phyloP scores from a whole-genome alignment of 768 basidiomycete species.

The Cystobasidium ongulense region DNA sequence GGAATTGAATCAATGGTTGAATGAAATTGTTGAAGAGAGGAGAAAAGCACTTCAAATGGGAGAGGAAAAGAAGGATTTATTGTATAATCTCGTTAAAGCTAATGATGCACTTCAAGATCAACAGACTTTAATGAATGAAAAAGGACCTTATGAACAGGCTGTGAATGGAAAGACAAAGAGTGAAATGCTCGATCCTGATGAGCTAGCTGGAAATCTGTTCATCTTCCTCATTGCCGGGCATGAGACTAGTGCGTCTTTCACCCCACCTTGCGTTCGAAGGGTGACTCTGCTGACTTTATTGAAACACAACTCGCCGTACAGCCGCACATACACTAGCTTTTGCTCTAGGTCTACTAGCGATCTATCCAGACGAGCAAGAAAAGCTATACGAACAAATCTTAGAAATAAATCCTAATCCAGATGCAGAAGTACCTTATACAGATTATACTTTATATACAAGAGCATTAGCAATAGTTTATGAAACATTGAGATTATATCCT shows the following conservation, averaged over 20 bases:
- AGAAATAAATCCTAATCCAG: slow-evolving; percentile 32
- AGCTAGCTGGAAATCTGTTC: slow-evolving; percentile 45
- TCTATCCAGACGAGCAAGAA: slow-evolving; percentile 52
- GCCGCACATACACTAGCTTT: slow-evolving; percentile 53
- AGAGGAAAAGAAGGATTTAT: slow-evolving; percentile 34
- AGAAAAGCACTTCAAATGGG: slow-evolving; percentile 7
- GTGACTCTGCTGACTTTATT: not conserved
- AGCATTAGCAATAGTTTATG: slow-evolving; percentile 35
- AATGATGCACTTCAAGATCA: slow-evolving; percentile 19
- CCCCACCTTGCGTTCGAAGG: not conserved
- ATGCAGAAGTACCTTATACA: not conserved
- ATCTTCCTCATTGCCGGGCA: slow-evolving; percentile 56
- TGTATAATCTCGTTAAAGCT: slow-evolving; percentile 31
- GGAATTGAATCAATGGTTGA: slow-evolving; percentile 28
- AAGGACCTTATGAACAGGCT: slow-evolving; percentile 26
- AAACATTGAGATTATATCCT: slow-evolving; percentile 34
- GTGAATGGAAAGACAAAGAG: not conserved
- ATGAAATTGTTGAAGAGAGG: slow-evolving; percentile 29
- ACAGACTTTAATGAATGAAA: not conserved
- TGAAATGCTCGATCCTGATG: not conserved
- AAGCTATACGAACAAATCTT: slow-evolving; percentile 51
- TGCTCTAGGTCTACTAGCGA: slow-evolving; percentile 51
- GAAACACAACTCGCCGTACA: slow-evolving; percentile 47
- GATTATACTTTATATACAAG: slow-evolving; percentile 6
- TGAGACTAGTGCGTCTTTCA: slow-evolving; percentile 43